Conservation (phyloP, 2,329 filamentous ascomycete species). For the Neofusicoccum cordaticola region DNA sequence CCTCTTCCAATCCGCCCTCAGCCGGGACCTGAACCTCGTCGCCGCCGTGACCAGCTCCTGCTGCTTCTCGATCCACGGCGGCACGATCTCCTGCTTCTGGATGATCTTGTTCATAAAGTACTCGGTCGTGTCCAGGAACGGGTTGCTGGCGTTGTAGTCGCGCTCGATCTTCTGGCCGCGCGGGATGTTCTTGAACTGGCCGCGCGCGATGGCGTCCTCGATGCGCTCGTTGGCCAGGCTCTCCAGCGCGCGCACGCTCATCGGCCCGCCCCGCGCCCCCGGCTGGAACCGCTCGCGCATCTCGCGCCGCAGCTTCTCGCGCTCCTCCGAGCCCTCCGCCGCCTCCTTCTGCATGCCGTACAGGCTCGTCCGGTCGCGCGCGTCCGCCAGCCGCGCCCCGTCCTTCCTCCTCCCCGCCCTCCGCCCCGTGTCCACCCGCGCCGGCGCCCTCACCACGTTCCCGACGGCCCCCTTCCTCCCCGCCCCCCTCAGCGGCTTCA, state of each 20-base stretch:
- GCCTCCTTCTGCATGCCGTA: conserved; percentile 66
- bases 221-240: conserved; percentile 88
- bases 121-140: conserved; percentile 93
- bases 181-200: conserved; percentile 82
- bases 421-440: conserved; percentile 43
- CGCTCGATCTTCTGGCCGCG: conserved; percentile 75
- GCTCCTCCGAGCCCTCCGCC: conserved; percentile 69
- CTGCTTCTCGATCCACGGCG: conserved; percentile 98
- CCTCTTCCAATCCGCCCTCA: conserved; percentile 80
- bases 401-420: conserved; percentile 15
- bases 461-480: conserved; percentile 1
- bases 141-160: conserved; percentile 79
- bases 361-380: conserved; percentile 56
- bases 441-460: not conserved
- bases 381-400: conserved; percentile 51
- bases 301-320: conserved; percentile 67
- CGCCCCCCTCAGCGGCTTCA: conserved; percentile 44
- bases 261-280: conserved; percentile 68
- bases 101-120: conserved; percentile 99
- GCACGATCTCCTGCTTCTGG: conserved; percentile 89
- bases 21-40: conserved; percentile 66
- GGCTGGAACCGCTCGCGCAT: conserved; percentile 79
- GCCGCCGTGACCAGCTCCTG: conserved; percentile 76
- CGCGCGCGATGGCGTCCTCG: conserved; percentile 87
- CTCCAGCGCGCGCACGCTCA: conserved; percentile 72